Evolutionary conservation across 805 yeast species (phyloP).

Genomic region (Cephaloascus albidus): DNA sequence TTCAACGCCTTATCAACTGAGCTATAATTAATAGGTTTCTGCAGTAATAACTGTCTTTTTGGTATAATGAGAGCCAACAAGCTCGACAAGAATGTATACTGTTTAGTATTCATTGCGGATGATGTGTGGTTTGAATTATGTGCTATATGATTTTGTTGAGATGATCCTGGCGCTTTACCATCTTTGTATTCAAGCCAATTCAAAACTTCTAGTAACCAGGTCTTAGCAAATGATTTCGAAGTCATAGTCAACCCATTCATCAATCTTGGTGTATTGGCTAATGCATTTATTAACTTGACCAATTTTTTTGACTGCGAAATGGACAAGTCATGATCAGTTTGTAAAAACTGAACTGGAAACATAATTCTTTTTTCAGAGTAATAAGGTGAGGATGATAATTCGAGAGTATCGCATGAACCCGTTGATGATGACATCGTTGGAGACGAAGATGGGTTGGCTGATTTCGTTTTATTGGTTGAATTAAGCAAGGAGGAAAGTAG

Average conservation of each 20-base stretch:
- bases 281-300: slow-evolving; percentile 22
- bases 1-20: slow-evolving; percentile 9
- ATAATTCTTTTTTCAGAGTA: slow-evolving; percentile 24
- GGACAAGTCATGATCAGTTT: slow-evolving; percentile 24
- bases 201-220: slow-evolving; percentile 30
- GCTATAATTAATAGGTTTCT: slow-evolving; percentile 18
- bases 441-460: neutral
- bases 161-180: slow-evolving; percentile 9
- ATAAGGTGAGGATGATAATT: slow-evolving; percentile 10
- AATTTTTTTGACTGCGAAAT: slow-evolving; percentile 19
- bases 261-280: slow-evolving; percentile 24
- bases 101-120: neutral
- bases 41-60: slow-evolving; percentile 15
- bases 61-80: slow-evolving; percentile 25
- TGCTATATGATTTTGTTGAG: neutral
- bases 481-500: slow-evolving; percentile 13
- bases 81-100: slow-evolving; percentile 29
- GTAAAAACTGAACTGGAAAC: slow-evolving; percentile 22
- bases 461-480: slow-evolving; percentile 1
- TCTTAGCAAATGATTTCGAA: slow-evolving; percentile 20
- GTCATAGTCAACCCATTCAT: slow-evolving; percentile 6
- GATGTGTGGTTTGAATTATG: neutral
- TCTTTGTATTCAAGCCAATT: slow-evolving; percentile 37
- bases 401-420: neutral
- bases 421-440: neutral